phyloP scores from a whole-genome alignment of 83 land plant genomes.

The Isoetes engelmannii region DNA sequence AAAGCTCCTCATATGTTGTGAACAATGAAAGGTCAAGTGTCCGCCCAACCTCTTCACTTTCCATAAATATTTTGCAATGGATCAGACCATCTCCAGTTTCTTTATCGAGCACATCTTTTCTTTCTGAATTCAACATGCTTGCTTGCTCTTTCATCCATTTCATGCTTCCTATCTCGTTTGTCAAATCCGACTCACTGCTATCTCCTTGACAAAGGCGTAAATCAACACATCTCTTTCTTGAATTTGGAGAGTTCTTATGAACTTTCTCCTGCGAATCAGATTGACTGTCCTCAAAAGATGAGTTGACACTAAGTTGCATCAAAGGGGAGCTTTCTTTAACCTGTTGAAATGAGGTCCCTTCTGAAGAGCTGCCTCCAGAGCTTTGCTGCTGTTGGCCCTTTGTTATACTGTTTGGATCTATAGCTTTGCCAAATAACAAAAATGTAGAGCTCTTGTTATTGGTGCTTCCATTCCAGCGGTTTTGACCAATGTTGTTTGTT shows the following conservation, averaged over 20 bases:
- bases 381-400: conserved; percentile 16
- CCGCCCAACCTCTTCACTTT: conserved; percentile 74
- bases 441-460: conserved; percentile 30
- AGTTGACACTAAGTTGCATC: no score
- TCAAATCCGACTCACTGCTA: conserved; percentile 1
- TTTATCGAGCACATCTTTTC: background rate
- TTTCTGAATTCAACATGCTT: conserved; percentile 7
- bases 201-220: background rate
- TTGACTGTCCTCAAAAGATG: no score
- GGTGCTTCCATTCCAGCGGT: conserved; percentile 24
- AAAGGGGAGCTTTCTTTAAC: no score
- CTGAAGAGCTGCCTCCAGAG: conserved; percentile 33
- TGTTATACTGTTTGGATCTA: conserved; percentile 30
- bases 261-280: no score
- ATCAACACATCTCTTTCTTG: no score
- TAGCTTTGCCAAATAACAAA: conserved; percentile 66
- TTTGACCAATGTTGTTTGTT: conserved; percentile 23
- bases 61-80: conserved; percentile 81
- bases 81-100: background rate
- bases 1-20: conserved; percentile 70
- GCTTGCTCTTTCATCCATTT: conserved; percentile 19
- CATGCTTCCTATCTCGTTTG: conserved; percentile 3
- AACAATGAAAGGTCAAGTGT: conserved; percentile 86
- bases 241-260: no score
- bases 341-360: conserved; percentile 8